Conservation (phyloP, 106 monocot species). For the Vanilla planifolia region DNA sequence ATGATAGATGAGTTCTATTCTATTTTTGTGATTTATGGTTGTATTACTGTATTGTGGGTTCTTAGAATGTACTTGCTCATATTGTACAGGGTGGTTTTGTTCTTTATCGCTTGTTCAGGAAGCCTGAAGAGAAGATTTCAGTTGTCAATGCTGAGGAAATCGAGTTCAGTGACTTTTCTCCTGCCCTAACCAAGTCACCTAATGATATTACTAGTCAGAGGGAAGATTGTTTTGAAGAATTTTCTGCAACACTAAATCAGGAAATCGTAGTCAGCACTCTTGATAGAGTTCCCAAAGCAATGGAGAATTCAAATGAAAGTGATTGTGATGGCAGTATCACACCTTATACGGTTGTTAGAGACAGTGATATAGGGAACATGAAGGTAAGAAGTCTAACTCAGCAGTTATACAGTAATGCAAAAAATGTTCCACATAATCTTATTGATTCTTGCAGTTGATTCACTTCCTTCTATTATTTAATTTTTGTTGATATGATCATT, state of each 20-base stretch:
- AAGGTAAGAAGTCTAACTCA: slow-evolving; percentile 24
- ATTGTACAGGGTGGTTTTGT: slow-evolving; percentile 42
- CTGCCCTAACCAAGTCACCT: slow-evolving; percentile 19
- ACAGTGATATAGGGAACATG: not conserved
- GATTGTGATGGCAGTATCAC: slow-evolving; percentile 21
- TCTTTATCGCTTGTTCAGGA: slow-evolving; percentile 62
- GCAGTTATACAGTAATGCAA: not conserved
- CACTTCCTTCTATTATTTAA: not conserved
- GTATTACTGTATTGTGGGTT: not conserved
- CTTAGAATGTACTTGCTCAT: slow-evolving; percentile 2
- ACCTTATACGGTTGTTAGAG: slow-evolving; percentile 10
- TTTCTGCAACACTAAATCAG: slow-evolving; percentile 5
- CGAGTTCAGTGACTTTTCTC: slow-evolving; percentile 25
- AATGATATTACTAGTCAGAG: slow-evolving; percentile 8
- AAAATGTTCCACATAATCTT: not conserved
- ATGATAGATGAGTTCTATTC: too few relatives aligned
- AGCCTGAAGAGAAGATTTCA: slow-evolving; percentile 30
- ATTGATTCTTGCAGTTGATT: not conserved
- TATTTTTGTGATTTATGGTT: too few relatives aligned
- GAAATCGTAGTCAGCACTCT: slow-evolving; percentile 8
- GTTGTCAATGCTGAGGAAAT: slow-evolving; percentile 14
- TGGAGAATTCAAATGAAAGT: slow-evolving; percentile 19
- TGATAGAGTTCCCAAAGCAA: not conserved
- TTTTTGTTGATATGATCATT: not conserved
- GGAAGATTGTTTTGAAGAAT: slow-evolving; percentile 19